Evolutionary conservation across 257 asterid species (phyloP), one percentile per base, ranked within the genome.

Genomic region (Plantago elongata): DNA sequence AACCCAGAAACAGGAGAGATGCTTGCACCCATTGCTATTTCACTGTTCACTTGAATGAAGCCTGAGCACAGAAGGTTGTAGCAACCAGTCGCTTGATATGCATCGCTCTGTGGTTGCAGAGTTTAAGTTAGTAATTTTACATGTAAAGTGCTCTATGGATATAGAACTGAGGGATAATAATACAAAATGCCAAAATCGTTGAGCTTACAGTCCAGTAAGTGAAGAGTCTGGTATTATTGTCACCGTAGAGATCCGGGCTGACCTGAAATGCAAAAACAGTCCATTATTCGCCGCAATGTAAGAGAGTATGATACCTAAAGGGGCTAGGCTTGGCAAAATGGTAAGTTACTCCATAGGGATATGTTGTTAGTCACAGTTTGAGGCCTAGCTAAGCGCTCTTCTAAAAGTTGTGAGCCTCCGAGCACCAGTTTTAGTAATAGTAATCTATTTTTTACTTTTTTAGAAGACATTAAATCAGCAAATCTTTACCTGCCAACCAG

Each of bases 61-160:
- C 97, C 97, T 1, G 95, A 84, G 85, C 97, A 90, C 0, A 90
- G 85, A 52, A 90, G 87, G 67, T 90, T 90, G 82, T 90, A 90
- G 88, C 97, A 90, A 34, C 97, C 97, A 0, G 97, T 90, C 37
- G 97, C 94, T 78, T 90, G 95, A 79, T 90, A 90, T 27, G 97
- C 95, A 78, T 90, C 97, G 50, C 95, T 89, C 97, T 89, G 84
- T 72, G 69, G 60, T 59, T 18, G 57, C 11, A 27, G 0, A 45
- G 13, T 50, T 10, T 45, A 13, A 54, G 13, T 34, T 45, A 9
- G 37, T 17, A 45, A 17, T 51, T 18, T 34, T 54, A 52, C 54
- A 49, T 44, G 43, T 50, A 49, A 29, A 29, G 34, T 10, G 45
- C 7, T 40, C 6, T 12, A 16, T 12, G 29, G n/a, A 46, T 48